phyloP scores from a whole-genome alignment of 257 asterid genomes.

The Solanum sejunctum region DNA sequence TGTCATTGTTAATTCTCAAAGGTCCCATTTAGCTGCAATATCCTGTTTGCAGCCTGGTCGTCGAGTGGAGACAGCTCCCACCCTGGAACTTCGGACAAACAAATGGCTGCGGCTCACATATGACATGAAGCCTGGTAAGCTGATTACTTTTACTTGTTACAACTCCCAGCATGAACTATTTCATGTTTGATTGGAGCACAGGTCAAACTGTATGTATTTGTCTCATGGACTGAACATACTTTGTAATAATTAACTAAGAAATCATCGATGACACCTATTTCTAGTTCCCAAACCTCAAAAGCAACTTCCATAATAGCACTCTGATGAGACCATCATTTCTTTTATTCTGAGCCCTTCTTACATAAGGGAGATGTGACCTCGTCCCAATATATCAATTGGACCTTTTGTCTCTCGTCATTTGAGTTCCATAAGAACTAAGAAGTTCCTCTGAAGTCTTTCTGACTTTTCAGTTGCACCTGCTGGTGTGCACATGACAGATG shows the following conservation, averaged over 20 bases:
- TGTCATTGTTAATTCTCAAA: slow-evolving; percentile 69
- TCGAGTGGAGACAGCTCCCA: slow-evolving; percentile 77
- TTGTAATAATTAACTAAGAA: neutral
- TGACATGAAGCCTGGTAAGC: slow-evolving; percentile 79
- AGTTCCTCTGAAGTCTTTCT: neutral
- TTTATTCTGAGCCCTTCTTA: neutral
- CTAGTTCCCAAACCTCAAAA: neutral
- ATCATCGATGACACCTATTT: neutral
- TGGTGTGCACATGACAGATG: neutral
- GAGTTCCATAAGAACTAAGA: neutral
- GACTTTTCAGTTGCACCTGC: neutral
- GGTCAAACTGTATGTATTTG: neutral
- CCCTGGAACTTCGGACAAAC: slow-evolving; percentile 58
- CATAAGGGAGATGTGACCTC: neutral
- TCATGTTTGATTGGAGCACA: neutral
- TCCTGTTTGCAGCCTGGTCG: slow-evolving; percentile 70
- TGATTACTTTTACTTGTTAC: neutral
- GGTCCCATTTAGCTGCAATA: slow-evolving; percentile 55
- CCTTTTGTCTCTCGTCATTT: neutral
- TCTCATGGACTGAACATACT: neutral
- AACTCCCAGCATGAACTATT: neutral
- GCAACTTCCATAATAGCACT: neutral
- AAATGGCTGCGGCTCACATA: slow-evolving; percentile 89
- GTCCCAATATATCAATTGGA: neutral
- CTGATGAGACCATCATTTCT: neutral